Conservation (phyloP, 768 basidiomycete species). For the Agrocybe pediades region DNA sequence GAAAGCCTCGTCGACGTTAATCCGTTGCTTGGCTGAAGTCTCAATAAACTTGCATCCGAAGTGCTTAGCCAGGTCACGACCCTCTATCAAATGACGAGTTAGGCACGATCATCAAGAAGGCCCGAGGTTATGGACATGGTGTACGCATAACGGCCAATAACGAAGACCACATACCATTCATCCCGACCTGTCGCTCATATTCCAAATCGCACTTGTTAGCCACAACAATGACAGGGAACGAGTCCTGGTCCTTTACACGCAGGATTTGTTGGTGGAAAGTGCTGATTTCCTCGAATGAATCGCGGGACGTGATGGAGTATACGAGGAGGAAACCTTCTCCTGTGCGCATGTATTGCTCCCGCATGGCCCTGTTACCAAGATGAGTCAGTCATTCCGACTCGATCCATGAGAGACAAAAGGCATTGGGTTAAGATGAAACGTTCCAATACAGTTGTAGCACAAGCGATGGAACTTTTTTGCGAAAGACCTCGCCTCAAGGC, state of each 20-base stretch:
- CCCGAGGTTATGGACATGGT: not conserved
- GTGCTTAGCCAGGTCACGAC: conserved; percentile 93
- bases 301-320: conserved; percentile 97
- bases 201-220: conserved; percentile 99
- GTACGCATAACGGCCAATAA: too few species aligned
- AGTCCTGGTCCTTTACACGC: conserved; percentile 94
- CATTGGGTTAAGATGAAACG: not conserved
- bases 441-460: not conserved
- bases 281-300: conserved; percentile 96
- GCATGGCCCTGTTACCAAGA: conserved; percentile 79
- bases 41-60: conserved; percentile 95
- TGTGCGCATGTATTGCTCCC: conserved; percentile 98
- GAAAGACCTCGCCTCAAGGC: conserved; percentile 21
- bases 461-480: conserved; percentile 1
- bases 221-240: conserved; percentile 93
- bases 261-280: conserved; percentile 96
- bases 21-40: conserved; percentile 94
- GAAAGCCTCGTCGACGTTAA: conserved; percentile 97
- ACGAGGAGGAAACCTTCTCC: conserved; percentile 98
- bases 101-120: not conserved
- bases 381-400: not conserved
- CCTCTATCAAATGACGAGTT: conserved; percentile 60
- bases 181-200: conserved; percentile 94
- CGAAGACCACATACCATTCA: conserved; percentile 65
- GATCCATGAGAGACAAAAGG: not conserved